phyloP scores from a whole-genome alignment of 1,284 basidiomycete species.

The Ustilago trichophora region DNA sequence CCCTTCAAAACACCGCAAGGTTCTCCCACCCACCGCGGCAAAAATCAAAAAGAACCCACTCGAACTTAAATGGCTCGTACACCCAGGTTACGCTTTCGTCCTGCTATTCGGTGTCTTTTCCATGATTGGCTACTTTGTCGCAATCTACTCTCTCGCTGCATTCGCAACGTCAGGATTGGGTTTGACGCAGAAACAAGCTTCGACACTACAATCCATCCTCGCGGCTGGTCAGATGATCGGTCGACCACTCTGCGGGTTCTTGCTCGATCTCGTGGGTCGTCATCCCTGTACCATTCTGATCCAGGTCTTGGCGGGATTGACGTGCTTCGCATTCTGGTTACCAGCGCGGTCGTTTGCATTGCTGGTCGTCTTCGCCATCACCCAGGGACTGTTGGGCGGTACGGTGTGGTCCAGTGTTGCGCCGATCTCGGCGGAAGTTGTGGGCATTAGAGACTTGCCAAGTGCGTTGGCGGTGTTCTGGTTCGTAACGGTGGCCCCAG shows the following conservation, averaged over 20 bases:
- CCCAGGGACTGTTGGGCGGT: constrained; percentile 68
- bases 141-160: constrained; percentile 68
- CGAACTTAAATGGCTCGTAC: constrained; percentile 53
- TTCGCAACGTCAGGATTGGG: constrained; percentile 68
- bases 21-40: constrained; percentile 20
- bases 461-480: constrained; percentile 68
- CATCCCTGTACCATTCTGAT: constrained; percentile 68
- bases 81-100: constrained; percentile 62
- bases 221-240: constrained; percentile 69
- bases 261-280: constrained; percentile 67
- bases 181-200: constrained; percentile 68
- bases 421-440: constrained; percentile 66
- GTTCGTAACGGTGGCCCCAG: constrained; percentile 65
- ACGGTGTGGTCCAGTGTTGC: constrained; percentile 67
- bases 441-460: constrained; percentile 68
- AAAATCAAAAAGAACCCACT: constrained; percentile 52
- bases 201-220: constrained; percentile 68
- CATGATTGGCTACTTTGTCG: constrained; percentile 68
- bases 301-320: constrained; percentile 67
- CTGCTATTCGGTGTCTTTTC: constrained; percentile 54
- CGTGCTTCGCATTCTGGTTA: constrained; percentile 68
- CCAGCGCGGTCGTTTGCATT: constrained; percentile 66
- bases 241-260: constrained; percentile 67
- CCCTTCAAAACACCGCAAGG: constrained; percentile 1
- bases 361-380: constrained; percentile 67